These are phyloP conservation scores for Dactylellina parvicollis DNA, from an alignment of 2,329 filamentous ascomycete species.

Conservation along the genomic window DNA sequence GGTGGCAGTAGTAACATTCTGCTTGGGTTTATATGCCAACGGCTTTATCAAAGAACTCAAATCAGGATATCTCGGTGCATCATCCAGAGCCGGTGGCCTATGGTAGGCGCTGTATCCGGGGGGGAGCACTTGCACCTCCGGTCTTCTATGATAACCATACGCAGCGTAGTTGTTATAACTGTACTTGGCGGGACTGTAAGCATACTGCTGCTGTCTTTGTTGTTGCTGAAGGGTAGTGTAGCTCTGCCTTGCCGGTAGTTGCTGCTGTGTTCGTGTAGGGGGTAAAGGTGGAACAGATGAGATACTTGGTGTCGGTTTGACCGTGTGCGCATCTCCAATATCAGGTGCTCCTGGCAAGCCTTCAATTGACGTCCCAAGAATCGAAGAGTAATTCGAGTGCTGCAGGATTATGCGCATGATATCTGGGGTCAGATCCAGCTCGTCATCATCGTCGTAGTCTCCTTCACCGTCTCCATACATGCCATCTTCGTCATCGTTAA, in stretches of 20 bases:
- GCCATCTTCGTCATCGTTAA: conserved; percentile 28
- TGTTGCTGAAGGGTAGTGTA: conserved; percentile 11
- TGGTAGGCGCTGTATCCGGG: conserved; percentile 44
- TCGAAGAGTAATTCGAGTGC: conserved; percentile 25
- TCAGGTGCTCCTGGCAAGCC: neutral
- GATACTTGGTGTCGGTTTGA: conserved; percentile 13
- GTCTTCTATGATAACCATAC: conserved; percentile 33
- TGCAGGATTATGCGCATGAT: conserved; percentile 47
- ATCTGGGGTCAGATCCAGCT: conserved; percentile 40
- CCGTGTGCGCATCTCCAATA: conserved; percentile 13
- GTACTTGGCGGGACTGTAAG: conserved; percentile 31
- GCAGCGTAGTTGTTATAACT: conserved; percentile 22
- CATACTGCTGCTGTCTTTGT: conserved; percentile 20
- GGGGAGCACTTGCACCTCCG: conserved; percentile 35
- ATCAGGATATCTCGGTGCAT: conserved; percentile 22
- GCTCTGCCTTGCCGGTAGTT: neutral
- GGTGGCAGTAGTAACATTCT: neutral
- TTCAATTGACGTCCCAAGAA: conserved; percentile 5
- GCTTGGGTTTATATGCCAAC: conserved; percentile 34
- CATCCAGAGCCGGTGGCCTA: conserved; percentile 7
- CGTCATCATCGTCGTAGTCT: conserved; percentile 45
- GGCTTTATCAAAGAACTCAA: conserved; percentile 43
- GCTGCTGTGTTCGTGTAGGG: conserved; percentile 2
- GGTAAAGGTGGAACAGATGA: conserved; percentile 9
- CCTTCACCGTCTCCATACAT: conserved; percentile 35